Percentiles rank a stretch among this genome's conserved stretches.
These are phyloP conservation scores for Przewalskia tangutica DNA, from an alignment of 257 asterid species.

Conservation along the genomic window DNA sequence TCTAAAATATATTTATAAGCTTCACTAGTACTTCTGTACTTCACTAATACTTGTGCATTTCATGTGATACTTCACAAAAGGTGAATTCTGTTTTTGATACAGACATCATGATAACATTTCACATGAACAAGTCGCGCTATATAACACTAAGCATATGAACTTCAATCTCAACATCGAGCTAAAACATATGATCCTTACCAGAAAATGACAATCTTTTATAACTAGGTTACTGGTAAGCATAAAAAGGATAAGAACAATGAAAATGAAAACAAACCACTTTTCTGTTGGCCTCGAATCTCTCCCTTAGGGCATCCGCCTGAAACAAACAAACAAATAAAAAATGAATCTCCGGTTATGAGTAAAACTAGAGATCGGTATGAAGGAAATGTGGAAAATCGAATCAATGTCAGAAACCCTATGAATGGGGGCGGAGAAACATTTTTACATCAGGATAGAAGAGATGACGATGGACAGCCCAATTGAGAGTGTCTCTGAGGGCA, in stretches of 20 bases:
- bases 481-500: conserved; percentile 92
- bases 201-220: not conserved
- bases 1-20: not conserved
- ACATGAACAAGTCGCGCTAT: not conserved
- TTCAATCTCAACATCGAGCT: not conserved
- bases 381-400: conserved; percentile 19
- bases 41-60: not conserved
- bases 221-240: not conserved
- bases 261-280: conserved; percentile 42
- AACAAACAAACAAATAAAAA: not conserved
- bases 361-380: not conserved
- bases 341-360: not conserved
- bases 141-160: not conserved
- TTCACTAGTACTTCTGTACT: not conserved
- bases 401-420: conserved; percentile 25
- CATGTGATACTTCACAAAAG: not conserved
- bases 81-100: not conserved
- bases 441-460: conserved; percentile 83
- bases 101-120: not conserved
- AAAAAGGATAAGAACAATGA: not conserved
- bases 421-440: not conserved
- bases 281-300: conserved; percentile 64
- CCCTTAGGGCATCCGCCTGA: conserved; percentile 86
- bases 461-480: conserved; percentile 99
- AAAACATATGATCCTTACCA: not conserved